A percentile compares a stretch with the other conserved stretches of the same genome.
Conservation (phyloP, 2,329 filamentous ascomycete genomes). For the Stemphylium lycopersici region DNA sequence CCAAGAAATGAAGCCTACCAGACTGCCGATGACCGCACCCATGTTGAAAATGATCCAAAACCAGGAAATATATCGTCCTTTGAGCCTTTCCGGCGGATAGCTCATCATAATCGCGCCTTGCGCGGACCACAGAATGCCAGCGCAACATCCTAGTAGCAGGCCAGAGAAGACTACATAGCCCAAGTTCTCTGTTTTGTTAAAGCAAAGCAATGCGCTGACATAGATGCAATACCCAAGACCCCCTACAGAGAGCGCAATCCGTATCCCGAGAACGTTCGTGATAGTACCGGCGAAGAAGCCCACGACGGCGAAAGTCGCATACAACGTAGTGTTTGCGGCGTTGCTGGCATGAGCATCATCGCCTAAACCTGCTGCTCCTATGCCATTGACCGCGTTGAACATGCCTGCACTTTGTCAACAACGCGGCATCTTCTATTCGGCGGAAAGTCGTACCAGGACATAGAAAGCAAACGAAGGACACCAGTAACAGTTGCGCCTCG, state of each 20-base stretch:
- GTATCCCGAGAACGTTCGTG: slow-evolving; percentile 73
- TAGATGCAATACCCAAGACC: slow-evolving; percentile 78
- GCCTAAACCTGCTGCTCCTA: slow-evolving; percentile 53
- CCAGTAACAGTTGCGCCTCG: slow-evolving; percentile 52
- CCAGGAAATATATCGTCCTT: not conserved
- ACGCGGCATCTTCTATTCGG: not conserved
- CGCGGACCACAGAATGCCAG: slow-evolving; percentile 77
- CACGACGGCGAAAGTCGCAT: slow-evolving; percentile 69
- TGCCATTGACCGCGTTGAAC: slow-evolving; percentile 56
- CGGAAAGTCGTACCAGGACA: slow-evolving; percentile 46
- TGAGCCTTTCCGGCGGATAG: not conserved
- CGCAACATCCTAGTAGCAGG: slow-evolving; percentile 74
- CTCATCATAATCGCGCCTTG: slow-evolving; percentile 73
- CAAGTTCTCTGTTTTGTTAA: slow-evolving; percentile 67
- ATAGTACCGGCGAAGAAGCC: slow-evolving; percentile 70
- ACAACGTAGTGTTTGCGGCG: slow-evolving; percentile 67
- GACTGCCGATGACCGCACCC: slow-evolving; percentile 57
- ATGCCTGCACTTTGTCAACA: slow-evolving; percentile 40
- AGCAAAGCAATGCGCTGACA: slow-evolving; percentile 70
- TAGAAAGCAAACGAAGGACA: slow-evolving; percentile 57
- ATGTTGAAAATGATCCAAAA: slow-evolving; percentile 3
- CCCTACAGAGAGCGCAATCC: slow-evolving; percentile 69
- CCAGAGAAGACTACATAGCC: slow-evolving; percentile 77
- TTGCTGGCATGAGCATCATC: slow-evolving; percentile 61
- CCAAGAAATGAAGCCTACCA: slow-evolving; percentile 53